Evolutionary conservation across 139 green algal genomes (phyloP), one percentile per base, ranked within the genome.

Genomic region (Protoeuglena noctilucae): DNA sequence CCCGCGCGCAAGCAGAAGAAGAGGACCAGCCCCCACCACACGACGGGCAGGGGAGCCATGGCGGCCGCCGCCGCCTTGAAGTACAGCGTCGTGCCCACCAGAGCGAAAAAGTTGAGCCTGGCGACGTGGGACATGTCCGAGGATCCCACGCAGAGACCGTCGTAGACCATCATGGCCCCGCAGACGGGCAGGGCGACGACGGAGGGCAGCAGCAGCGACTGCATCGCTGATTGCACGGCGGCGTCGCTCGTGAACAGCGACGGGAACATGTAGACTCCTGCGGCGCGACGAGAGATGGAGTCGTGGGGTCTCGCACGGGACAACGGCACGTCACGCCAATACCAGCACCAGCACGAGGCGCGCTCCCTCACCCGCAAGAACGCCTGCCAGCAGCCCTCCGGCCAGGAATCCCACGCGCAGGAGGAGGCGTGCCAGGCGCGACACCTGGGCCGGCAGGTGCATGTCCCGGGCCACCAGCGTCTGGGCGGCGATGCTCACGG

Each of bases 401-500:
- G n/a, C n/a, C n/a, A n/a, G n/a, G n/a, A n/a, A n/a, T n/a, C n/a
- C n/a, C n/a, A n/a, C n/a, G n/a, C n/a, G n/a, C n/a, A n/a, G n/a
- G n/a, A n/a, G n/a, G n/a, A n/a, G n/a, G n/a, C 63, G 48, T 7
- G 67, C 55, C 29, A 64, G 60, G 24, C 30, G 39, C 3, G 26
- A 28, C 0, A 51, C 63, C n/a, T n/a, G 12, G 4, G 3, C 31
- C 0, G 57, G 56, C 21, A 47, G 23, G 25, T n/a, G 19, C 2
- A 56, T 39, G 52, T 84, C 73, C 4, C 71, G 58, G 2, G 77
- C 76, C 30, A 85, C 63, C 26, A 85, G 59, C 0, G 61, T 67
- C 60, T 85, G 76, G 1, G 74, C 78, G 2, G 74, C 62, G 2
- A 86, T 54, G 51, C 58, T 76, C 9, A 86, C 64, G 1, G 77